A percentile compares a stretch with the other conserved stretches of the same genome.
Conservation (phyloP, 148 eudicot species). For the Diospyros kaki region DNA sequence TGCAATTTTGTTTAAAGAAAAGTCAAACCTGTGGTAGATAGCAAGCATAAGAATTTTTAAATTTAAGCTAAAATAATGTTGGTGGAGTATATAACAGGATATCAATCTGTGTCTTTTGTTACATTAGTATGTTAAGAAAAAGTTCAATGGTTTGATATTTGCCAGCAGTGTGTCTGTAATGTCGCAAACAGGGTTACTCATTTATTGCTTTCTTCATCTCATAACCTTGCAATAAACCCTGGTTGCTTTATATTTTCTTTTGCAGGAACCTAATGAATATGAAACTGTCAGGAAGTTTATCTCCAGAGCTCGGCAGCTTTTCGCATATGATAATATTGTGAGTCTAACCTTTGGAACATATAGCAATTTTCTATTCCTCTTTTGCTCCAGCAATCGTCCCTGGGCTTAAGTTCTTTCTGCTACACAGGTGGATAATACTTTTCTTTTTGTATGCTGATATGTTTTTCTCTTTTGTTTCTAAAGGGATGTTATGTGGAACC, state of each 20-base stretch:
- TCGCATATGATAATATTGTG: constrained; percentile 44
- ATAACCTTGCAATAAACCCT: background rate
- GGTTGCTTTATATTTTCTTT: background rate
- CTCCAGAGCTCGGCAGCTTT: constrained; percentile 44
- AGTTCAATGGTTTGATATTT: background rate
- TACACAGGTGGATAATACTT: background rate
- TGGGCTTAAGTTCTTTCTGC: background rate
- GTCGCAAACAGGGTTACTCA: too few relatives aligned
- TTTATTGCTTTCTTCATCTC: background rate
- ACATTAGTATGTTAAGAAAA: background rate
- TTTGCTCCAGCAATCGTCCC: background rate
- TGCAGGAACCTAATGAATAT: constrained; percentile 38
- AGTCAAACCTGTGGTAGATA: background rate
- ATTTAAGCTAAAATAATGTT: background rate
- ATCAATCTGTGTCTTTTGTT: too few relatives aligned
- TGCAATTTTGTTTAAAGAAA: background rate
- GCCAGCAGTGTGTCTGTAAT: background rate
- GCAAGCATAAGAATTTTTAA: background rate
- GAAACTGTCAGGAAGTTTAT: constrained; percentile 46
- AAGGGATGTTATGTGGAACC: constrained; percentile 63
- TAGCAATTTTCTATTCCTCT: constrained; percentile 1
- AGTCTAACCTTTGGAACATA: constrained; percentile 13
- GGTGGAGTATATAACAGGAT: background rate
- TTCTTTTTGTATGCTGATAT: background rate
- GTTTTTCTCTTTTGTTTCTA: constrained; percentile 4